Conservation (phyloP, 2,329 filamentous ascomycete genomes). For the Calonectria montana region DNA sequence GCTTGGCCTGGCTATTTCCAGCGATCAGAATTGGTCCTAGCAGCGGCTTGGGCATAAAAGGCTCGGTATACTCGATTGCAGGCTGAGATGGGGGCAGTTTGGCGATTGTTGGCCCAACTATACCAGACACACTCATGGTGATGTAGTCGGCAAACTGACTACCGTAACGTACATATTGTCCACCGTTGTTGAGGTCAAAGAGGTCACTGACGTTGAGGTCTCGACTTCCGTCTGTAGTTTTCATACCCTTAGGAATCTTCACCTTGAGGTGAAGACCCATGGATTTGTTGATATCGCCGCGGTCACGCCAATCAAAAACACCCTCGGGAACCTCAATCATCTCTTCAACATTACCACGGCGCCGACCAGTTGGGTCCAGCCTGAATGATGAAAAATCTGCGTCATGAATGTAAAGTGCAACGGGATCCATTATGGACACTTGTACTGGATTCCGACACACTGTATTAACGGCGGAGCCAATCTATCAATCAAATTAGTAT, state of each 20-base stretch:
- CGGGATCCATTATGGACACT: neutral
- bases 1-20: neutral
- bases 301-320: neutral
- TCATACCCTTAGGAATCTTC: neutral
- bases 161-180: neutral
- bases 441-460: neutral
- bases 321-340: neutral
- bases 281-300: neutral
- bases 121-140: neutral
- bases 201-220: neutral
- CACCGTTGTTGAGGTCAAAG: neutral
- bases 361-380: neutral
- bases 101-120: neutral
- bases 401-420: neutral
- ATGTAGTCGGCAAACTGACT: conserved; percentile 1
- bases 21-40: neutral
- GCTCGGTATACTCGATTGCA: neutral
- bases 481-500: neutral
- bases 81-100: neutral
- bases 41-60: neutral
- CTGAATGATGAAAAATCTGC: neutral
- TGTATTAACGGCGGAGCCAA: neutral
- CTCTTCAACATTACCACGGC: neutral
- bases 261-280: neutral
- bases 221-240: neutral